Percentiles rank a stretch among this genome's conserved stretches.
phyloP scores from a whole-genome alignment of 1,284 basidiomycete genomes.

The Porodaedalea pini region DNA sequence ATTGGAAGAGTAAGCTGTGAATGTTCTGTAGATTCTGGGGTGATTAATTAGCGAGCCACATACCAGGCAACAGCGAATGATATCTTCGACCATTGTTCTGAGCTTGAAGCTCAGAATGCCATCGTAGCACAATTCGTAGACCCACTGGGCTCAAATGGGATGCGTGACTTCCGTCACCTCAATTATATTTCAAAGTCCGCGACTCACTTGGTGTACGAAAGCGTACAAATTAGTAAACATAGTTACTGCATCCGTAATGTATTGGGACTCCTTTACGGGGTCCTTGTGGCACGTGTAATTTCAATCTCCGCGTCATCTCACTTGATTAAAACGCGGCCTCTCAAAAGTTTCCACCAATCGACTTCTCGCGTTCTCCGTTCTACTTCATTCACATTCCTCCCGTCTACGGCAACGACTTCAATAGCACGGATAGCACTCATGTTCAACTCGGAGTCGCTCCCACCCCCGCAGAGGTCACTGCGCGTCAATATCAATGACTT shows the following conservation, averaged over 20 bases:
- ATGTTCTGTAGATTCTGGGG: conserved; percentile 5
- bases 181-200: neutral
- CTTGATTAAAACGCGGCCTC: neutral
- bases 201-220: neutral
- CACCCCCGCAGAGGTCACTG: neutral
- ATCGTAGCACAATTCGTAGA: neutral
- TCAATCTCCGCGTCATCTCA: conserved; percentile 5
- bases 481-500: conserved; percentile 10
- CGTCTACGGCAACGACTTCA: neutral
- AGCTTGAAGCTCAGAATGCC: neutral
- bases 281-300: neutral
- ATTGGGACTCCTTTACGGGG: neutral
- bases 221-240: neutral
- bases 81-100: neutral
- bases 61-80: conserved; percentile 8
- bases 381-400: conserved; percentile 1
- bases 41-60: conserved; percentile 2
- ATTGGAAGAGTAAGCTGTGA: neutral
- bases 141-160: conserved; percentile 2
- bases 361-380: neutral
- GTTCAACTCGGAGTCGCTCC: neutral
- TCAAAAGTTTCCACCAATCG: conserved; percentile 1
- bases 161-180: conserved; percentile 1
- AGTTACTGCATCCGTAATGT: neutral
- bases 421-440: neutral